These are phyloP conservation scores for Teratosphaeria viscida DNA, from an alignment of 2,329 filamentous ascomycete genomes.

Conservation along the genomic window DNA sequence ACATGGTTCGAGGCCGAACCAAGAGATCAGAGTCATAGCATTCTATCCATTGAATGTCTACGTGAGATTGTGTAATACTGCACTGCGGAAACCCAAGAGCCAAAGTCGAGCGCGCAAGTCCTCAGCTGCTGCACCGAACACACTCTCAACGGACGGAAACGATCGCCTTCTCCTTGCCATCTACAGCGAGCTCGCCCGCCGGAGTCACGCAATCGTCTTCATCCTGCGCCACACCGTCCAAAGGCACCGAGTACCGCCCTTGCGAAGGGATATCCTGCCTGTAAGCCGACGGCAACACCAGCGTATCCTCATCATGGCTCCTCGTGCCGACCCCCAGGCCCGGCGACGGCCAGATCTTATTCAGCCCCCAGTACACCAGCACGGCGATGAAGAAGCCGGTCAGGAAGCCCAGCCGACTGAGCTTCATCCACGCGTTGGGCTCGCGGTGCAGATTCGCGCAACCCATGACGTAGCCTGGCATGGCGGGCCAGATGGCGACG, in stretches of 20 bases:
- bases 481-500: background rate
- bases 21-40: too few species aligned
- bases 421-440: background rate
- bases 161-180: background rate
- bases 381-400: background rate
- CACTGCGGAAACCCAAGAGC: too few species aligned
- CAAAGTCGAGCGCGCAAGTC: too few species aligned
- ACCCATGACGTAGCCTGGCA: background rate
- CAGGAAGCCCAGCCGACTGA: background rate
- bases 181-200: background rate
- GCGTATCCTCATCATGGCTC: background rate
- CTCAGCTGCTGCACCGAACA: too few species aligned
- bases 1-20: too few species aligned
- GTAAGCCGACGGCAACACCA: background rate
- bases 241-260: background rate
- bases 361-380: background rate
- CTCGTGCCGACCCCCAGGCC: background rate
- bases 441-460: background rate
- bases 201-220: background rate
- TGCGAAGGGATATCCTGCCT: background rate
- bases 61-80: too few species aligned
- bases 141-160: too few species aligned
- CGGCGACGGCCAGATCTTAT: background rate
- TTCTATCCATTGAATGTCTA: too few species aligned
- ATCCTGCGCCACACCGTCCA: background rate